Base-by-base conservation (phyloP, 2,329 filamentous ascomycete genomes). In the Elsinoe batatas region DNA sequence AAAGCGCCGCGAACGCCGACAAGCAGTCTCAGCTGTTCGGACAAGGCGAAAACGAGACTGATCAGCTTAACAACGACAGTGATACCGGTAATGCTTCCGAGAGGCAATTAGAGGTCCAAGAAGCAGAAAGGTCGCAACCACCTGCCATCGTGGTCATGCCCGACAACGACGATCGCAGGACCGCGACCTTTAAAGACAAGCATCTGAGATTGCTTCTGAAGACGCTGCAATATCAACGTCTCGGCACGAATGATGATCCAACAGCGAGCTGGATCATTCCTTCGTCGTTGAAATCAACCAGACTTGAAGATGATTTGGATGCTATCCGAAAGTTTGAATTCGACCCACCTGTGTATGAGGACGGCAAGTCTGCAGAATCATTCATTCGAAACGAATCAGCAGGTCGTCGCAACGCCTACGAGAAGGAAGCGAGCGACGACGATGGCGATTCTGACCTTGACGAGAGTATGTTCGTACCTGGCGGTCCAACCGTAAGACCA, bases 101-200 rank as follows among this genome's bases (percentile, higher is more conserved):
- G 26, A 13, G 12, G 12, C n/a, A 15, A 22, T n/a, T 33, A 7
- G 11, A 20, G 17, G 13, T 12, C 30, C 15, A 11, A 17, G 35
- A 17, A 44, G 20, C 46, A 32, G n/a, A 40, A n/a, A 33, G 56
- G 7, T 69, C 73, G 54, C 69, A 73, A 51, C 62, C 76, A 1
- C 77, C 81, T 0, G 67, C 74, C 5, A 79, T 81, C 57, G 69
- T 75, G 56, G 72, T 90, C 54, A 79, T 77, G 51, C 77, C 86
- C 0, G 82, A 85, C 57, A 82, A 79, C 40, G 81, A 87, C 44
- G 76, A 80, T 49, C 81, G 83, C 38, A 82, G 83, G 51, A 79
- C 78, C 18, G 85, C 88, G 22, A 83, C 95, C 71, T 94, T 94
- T 74, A 94, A 89, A 66, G 94, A 97, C 69, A 84, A 87, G 8